These are phyloP conservation scores for Tolypocladium pustulatum DNA, from an alignment of 2,329 filamentous ascomycete genomes.

Conservation along the genomic window DNA sequence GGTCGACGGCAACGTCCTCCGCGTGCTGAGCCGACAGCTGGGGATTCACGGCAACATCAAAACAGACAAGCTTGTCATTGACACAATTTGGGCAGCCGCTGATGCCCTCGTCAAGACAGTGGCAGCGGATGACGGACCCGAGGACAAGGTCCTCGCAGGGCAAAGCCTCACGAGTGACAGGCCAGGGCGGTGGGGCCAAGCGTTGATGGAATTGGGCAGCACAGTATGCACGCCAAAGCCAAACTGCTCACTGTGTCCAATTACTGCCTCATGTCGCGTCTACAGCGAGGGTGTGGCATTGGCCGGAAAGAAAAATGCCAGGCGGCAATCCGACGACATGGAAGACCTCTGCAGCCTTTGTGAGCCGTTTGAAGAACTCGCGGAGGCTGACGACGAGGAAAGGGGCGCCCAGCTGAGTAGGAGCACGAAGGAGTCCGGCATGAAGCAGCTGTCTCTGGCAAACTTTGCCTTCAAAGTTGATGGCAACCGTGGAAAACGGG, in stretches of 20 bases:
- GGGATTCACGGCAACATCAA: slow-evolving; percentile 48
- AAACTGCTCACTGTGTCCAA: slow-evolving; percentile 40
- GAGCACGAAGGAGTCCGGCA: slow-evolving; percentile 7
- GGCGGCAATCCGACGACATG: slow-evolving; percentile 26
- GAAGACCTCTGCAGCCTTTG: slow-evolving; percentile 41
- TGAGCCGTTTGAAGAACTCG: slow-evolving; percentile 30
- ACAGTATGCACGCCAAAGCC: slow-evolving; percentile 51
- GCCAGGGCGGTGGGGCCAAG: slow-evolving; percentile 53
- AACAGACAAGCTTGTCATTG: slow-evolving; percentile 39
- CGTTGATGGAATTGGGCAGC: slow-evolving; percentile 55
- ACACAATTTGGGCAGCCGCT: slow-evolving; percentile 48
- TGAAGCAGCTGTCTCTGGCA: slow-evolving; percentile 21
- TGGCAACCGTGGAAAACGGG: background rate
- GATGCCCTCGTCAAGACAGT: slow-evolving; percentile 42
- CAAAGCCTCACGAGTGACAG: slow-evolving; percentile 30
- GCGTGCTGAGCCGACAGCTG: slow-evolving; percentile 50
- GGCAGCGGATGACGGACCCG: slow-evolving; percentile 23
- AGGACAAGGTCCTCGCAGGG: slow-evolving; percentile 6
- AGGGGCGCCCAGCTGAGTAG: slow-evolving; percentile 1
- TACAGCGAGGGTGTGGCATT: slow-evolving; percentile 34
- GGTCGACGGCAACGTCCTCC: slow-evolving; percentile 53
- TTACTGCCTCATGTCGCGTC: slow-evolving; percentile 38
- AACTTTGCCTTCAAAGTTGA: slow-evolving; percentile 22
- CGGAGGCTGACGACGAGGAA: slow-evolving; percentile 11
- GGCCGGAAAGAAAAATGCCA: slow-evolving; percentile 9